Evolutionary conservation across 83 land plant species (phyloP), one percentile per base, ranked within the genome.

Genomic region (Picea abies): DNA sequence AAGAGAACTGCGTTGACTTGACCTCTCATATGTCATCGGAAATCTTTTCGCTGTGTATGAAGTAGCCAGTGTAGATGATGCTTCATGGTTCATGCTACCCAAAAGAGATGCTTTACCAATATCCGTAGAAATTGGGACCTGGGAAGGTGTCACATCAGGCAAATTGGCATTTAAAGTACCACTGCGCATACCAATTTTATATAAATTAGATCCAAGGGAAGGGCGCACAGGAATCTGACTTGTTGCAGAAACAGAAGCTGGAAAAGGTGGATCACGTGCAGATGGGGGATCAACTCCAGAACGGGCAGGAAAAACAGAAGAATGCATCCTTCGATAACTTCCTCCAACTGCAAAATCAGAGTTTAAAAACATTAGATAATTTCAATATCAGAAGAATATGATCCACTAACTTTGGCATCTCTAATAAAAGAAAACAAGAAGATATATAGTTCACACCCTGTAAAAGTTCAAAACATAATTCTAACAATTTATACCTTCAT

Each of bases 211-310:
- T 12, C 26, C 17, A 3, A 79, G 70, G 22, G 90, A 76, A 63
- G 81, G 61, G 37, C 66, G 67, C 19, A 37, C 79, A 62, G 83
- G 23, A 23, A 79, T 62, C 63, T 85, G 88, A 84, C 84, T 84
- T 68, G 92, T 85, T 66, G 98, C 90, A 80, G 96, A 85, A 76
- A 87, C 90, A 84, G 91, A 91, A 64, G 89, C 86, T 58, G 93
- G 96, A 68, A 88, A 83, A 44, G 96, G 95, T 63, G 96, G 99
- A 85, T 95, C 99, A 86, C 99, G 95, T 84, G 98, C 81, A 79
- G 98, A 97, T 76, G 98, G 98, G 83, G 94, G 93, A 89, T 95
- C 98, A 87, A 93, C 91, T 80, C 94, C 96, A 85, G 91, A 90
- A 86, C 87, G 89, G 79, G 84, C 76, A 83, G 85, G 22, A 87